Evolutionary conservation across 768 basidiomycete genomes (phyloP), one percentile per base, ranked within the genome.

Genomic region (Strobilomyces confusus): DNA sequence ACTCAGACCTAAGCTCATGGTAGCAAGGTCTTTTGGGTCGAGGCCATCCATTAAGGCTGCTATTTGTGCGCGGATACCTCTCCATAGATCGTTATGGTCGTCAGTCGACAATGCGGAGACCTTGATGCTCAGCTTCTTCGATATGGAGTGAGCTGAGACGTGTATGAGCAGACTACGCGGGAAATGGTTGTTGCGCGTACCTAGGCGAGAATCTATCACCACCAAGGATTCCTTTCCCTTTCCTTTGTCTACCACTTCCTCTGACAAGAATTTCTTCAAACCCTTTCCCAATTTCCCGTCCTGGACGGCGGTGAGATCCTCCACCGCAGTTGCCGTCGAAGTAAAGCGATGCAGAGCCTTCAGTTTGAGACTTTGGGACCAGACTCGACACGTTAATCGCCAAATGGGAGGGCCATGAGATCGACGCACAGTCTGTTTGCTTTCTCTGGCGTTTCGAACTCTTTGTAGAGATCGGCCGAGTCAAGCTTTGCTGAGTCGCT

Each of bases 1-100:
- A 71, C 90, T 92, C 56, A 99, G 80, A 81, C 97, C 97, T 61
- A 99, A 75, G 62, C 90, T 93, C 95, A 99, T 98, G 34, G 95
- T 98, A 25, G 93, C 87, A 58, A 99, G 75, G 73, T 98, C 95
- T 68, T 92, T 89, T 8, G 92, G 91, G 72, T 95, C 90, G 43
- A 95, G 73, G 42, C 94, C 95, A 60, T 95, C 91, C 57, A 99
- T 77, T 20, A 99, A 78, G 3, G 87, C 79, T 17, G 89, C 76
- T 49, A 99, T 77, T 72, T 99, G 97, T 59, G 81, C 79, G 51
- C 97, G 82, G 56, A 98, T 99, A 60, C 97, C 97, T 62, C 94
- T 87, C 86, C 94, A 98, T 20, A 98, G 83, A 59, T 99, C 97
- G 48, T 80, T 74, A 54, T 79, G 75, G 48, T 80, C 70, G n/a